Evolutionary conservation across 129 eudicot species (phyloP).

Genomic region (Scalesia atractyloides): DNA sequence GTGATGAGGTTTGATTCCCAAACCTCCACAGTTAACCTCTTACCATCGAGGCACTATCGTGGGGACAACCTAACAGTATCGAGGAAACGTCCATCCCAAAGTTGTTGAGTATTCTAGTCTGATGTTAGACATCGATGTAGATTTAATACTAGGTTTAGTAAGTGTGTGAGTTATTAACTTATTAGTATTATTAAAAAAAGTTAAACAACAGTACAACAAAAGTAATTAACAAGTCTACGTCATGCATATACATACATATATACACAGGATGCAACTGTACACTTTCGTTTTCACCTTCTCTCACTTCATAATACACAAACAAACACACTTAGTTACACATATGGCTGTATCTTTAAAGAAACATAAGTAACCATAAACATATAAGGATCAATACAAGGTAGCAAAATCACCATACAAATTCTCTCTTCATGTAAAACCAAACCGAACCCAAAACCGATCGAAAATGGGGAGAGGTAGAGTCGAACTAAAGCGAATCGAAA

Average conservation of each 20-base stretch:
- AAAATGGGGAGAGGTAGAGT: slow-evolving; percentile 88
- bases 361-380: slow-evolving; percentile 3
- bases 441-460: background rate
- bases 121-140: too few species aligned
- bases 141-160: too few species aligned
- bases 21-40: too few species aligned
- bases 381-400: slow-evolving; percentile 45
- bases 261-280: slow-evolving; percentile 8
- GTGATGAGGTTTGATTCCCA: too few species aligned
- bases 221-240: background rate
- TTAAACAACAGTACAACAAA: background rate
- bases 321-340: background rate
- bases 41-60: too few species aligned
- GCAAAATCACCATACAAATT: slow-evolving; percentile 17
- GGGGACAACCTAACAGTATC: too few species aligned
- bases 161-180: too few species aligned
- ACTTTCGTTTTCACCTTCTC: slow-evolving; percentile 23
- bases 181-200: too few species aligned
- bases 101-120: too few species aligned
- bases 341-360: background rate
- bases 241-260: slow-evolving; percentile 6
- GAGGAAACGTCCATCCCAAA: too few species aligned
- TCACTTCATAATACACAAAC: slow-evolving; percentile 14
- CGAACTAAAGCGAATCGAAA: slow-evolving; percentile 81
- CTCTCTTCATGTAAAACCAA: background rate